Evolutionary conservation across 2,329 filamentous ascomycete genomes (phyloP), one percentile per base, ranked within the genome.

Genomic region (Sclerotinia sclerotiorum): DNA sequence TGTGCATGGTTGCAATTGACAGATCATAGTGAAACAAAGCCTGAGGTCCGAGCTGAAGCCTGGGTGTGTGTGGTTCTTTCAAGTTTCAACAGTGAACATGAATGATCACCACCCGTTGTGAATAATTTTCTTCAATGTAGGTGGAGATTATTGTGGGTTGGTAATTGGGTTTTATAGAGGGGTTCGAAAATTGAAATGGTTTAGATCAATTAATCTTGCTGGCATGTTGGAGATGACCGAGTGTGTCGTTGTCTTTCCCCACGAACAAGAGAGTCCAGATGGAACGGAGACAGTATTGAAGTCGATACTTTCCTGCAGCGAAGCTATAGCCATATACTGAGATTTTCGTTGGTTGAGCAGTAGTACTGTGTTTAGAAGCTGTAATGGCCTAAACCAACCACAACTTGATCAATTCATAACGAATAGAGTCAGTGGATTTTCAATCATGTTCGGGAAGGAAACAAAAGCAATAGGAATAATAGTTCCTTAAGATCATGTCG

Each of bases 181-280:
- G 56, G 29, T 13, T 39, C 39, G 39, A 13, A 13, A 39, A 27
- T 61, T 19, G 57, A 48, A 24, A 61, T 24, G 19, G 42, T 32
- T 48, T 32, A 42, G 29, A 35, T 48, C 42, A 32, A 15, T 48
- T 24, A 17, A 32, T 11, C 42, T 29, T 61, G 57, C 29, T 61
- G 57, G 57, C 57, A 61, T 48, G 57, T 61, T 48, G 21, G 24
- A 61, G 57, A 48, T 61, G 57, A n/a, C 42, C 57, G 27, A 61
- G 42, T 61, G 48, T 61, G 57, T 39, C 11, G 27, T 48, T 61
- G 57, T 27, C 57, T n/a, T 48, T 61, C 57, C 46, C 57, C 57
- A 48, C 57, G 46, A 21, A 27, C 13, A 29, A 21, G 24, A 32
- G 57, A 48, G 42, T 48, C 42, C 42, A 61, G 42, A 61, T 35